phyloP scores from a whole-genome alignment of 192 early-diverging fungal species.

The Entomortierella parvispora region DNA sequence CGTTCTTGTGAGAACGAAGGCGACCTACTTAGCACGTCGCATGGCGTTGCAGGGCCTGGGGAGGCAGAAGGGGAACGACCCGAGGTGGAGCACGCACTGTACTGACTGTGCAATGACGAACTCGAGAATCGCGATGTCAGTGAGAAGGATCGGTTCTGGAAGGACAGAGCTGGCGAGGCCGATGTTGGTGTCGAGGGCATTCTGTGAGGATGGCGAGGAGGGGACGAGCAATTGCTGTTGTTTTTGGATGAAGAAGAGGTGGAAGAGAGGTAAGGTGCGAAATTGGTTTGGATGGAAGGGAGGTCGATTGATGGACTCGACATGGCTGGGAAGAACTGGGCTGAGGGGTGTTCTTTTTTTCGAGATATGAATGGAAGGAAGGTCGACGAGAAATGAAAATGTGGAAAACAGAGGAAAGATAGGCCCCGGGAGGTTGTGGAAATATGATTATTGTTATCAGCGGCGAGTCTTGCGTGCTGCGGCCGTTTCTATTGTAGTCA shows the following conservation, averaged over 20 bases:
- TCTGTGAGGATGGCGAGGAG: neutral
- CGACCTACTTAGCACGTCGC: constrained; percentile 32
- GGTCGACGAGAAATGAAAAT: neutral
- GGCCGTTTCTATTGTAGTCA: no score
- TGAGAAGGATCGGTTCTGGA: constrained; percentile 22
- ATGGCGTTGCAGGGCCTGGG: constrained; percentile 37
- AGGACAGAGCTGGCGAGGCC: constrained; percentile 1
- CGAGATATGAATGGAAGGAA: neutral
- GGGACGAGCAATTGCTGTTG: neutral
- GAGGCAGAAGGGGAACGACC: constrained; percentile 39
- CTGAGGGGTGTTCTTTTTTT: neutral
- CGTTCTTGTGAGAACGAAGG: constrained; percentile 48
- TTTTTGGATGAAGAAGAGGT: neutral
- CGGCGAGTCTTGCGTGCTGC: no score
- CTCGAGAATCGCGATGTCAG: constrained; percentile 35
- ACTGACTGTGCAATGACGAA: constrained; percentile 44
- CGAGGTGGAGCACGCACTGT: constrained; percentile 24
- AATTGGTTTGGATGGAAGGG: constrained; percentile 32
- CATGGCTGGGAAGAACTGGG: constrained; percentile 11
- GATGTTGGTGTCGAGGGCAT: no score
- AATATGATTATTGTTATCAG: no score
- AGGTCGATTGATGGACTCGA: constrained; percentile 39
- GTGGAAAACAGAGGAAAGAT: neutral
- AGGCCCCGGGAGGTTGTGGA: no score
- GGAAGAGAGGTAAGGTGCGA: constrained; percentile 20